These are phyloP conservation scores for Myrmaecium sp. DNA, from an alignment of 2,329 filamentous ascomycete species.

Conservation along the genomic window DNA sequence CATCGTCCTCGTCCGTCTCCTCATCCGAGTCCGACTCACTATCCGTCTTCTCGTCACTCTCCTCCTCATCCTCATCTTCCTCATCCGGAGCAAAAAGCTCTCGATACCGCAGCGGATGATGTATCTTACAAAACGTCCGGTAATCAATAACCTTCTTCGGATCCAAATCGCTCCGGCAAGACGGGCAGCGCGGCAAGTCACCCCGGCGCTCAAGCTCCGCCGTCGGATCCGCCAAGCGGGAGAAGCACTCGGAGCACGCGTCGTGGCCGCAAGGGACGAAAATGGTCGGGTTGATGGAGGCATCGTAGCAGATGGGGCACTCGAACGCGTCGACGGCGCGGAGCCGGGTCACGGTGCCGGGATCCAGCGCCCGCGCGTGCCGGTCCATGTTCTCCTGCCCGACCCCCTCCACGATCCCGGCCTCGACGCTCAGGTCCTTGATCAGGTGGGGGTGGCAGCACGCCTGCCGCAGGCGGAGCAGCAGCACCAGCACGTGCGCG, in stretches of 20 bases:
- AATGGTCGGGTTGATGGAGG: constrained; percentile 55
- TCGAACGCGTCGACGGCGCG: constrained; percentile 53
- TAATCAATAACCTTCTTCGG: constrained; percentile 57
- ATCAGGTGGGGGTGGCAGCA: constrained; percentile 64
- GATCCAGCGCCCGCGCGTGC: constrained; percentile 63
- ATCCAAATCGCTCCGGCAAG: constrained; percentile 53
- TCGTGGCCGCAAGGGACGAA: constrained; percentile 73
- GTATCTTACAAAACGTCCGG: constrained; percentile 53
- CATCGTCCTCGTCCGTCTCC: constrained; percentile 21
- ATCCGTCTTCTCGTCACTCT: constrained; percentile 9
- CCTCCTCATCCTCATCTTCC: constrained; percentile 8
- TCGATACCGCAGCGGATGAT: constrained; percentile 31
- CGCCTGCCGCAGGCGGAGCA: constrained; percentile 64
- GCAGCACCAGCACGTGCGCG: constrained; percentile 60
- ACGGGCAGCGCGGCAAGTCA: constrained; percentile 51
- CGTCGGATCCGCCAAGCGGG: constrained; percentile 46
- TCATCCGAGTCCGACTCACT: constrained; percentile 15
- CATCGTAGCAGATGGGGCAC: constrained; percentile 72
- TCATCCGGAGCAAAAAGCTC: constrained; percentile 14
- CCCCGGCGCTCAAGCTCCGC: constrained; percentile 38
- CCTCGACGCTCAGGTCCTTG: constrained; percentile 45
- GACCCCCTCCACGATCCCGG: constrained; percentile 56
- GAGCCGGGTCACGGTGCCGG: constrained; percentile 59
- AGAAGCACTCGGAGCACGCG: constrained; percentile 61
- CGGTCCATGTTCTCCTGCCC: constrained; percentile 65